Evolutionary conservation across 148 eudicot species (phyloP), one percentile per base, ranked within the genome.

Genomic region (Linanthus parryae): DNA sequence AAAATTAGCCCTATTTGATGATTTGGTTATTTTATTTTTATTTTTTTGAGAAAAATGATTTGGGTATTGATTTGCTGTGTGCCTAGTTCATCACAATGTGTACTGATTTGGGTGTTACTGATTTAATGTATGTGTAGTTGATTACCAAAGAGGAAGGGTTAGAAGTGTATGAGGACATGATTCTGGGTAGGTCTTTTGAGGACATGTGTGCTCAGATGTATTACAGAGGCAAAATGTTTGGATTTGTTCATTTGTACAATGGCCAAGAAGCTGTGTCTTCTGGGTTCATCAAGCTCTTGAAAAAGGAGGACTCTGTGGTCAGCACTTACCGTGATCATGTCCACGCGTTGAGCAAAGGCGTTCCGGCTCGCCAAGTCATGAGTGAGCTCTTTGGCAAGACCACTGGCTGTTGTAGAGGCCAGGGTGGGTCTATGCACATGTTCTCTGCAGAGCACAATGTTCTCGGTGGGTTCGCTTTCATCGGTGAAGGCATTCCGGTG

Each of bases 341-440:
- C 16, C 97, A 85, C 25, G 83, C 95, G 21, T 57, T 90, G 44
- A 85, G 97, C 80, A 82, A 85, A 64, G 97, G 97, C 0, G 96
- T 87, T 0, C 80, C 94, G 0, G 87, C 96, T 16, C 80, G 91
- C 4, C 71, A 71, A 12, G 96, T 87, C 38, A 87, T 92, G 96
- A 75, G 94, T n/a, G 99, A 92, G 85, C 94, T 92, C 43, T 87
- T 87, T 40, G 99, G 96, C 29, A 84, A 80, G 74, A 75, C 83
- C 27, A 87, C 96, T 0, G 99, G 99, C 2, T 84, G 94, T 59
- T 88, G 94, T 60, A 76, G 96, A 4, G 99, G 99, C 45, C 96
- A 92, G 74, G 99, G 99, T 30, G 99, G 99, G 30, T 92, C 99
- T 15, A 92, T 92, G 99, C 99, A 92, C 64, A 87, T 92, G 96